Percentiles rank a stretch among this genome's conserved stretches.
Evolutionary conservation across 2,329 filamentous ascomycete genomes (phyloP).

Genomic region (Grosmannia huntii): DNA sequence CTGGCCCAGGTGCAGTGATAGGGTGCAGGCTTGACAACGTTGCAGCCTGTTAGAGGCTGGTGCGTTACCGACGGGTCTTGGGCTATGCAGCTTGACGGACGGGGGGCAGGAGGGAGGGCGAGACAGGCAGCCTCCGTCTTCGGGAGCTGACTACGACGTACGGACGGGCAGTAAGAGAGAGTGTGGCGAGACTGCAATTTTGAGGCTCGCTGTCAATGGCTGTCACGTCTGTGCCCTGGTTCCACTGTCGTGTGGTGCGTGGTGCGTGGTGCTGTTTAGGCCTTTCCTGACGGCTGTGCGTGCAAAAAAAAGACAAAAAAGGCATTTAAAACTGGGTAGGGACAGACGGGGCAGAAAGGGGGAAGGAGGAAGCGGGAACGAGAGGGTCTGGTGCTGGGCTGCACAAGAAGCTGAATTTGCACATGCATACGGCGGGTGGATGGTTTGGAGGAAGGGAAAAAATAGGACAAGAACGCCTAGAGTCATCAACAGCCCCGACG

Average conservation of each 20-base stretch:
- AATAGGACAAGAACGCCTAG: too few species aligned
- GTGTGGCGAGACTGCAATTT: conserved; percentile 10
- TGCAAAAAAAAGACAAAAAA: too few species aligned
- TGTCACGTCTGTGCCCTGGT: background rate
- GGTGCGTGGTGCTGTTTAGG: background rate
- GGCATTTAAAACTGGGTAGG: too few species aligned
- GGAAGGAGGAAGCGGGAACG: too few species aligned
- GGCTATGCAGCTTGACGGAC: background rate
- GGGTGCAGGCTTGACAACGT: background rate
- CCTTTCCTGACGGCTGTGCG: too few species aligned
- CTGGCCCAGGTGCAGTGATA: background rate
- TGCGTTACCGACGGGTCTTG: background rate
- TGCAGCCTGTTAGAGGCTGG: background rate
- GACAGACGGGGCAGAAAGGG: too few species aligned
- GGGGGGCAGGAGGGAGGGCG: conserved; percentile 1
- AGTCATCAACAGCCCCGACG: background rate
- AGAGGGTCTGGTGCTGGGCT: too few species aligned
- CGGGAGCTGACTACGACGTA: background rate
- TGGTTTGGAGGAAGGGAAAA: too few species aligned
- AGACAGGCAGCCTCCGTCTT: too few species aligned
- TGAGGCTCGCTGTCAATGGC: background rate
- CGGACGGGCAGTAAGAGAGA: background rate
- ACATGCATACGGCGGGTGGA: too few species aligned
- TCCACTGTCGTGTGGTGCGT: background rate
- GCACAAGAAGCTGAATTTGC: too few species aligned